Evolutionary conservation across 1,284 basidiomycete species (phyloP).

Genomic region (Irpex sp.): DNA sequence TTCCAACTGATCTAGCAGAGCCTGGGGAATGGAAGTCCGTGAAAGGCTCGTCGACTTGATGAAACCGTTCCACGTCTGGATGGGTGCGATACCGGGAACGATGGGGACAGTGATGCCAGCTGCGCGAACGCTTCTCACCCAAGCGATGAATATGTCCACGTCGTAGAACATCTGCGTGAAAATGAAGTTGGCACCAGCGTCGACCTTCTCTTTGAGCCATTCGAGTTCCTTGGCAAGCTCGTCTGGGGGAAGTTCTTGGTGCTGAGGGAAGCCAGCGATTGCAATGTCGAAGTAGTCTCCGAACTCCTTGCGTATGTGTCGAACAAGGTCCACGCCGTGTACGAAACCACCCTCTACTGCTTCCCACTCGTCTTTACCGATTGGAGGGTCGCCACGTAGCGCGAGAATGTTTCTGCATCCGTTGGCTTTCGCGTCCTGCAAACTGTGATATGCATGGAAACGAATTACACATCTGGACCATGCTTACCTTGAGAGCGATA

Average conservation of each 20-base stretch:
- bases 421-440: conserved; percentile 82
- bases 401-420: conserved; percentile 96
- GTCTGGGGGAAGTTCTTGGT: conserved; percentile 54
- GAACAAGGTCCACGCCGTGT: conserved; percentile 88
- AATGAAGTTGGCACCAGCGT: conserved; percentile 85
- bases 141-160: conserved; percentile 76
- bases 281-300: conserved; percentile 93
- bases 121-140: conserved; percentile 79
- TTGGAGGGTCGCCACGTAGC: conserved; percentile 88
- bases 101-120: conserved; percentile 93
- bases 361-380: conserved; percentile 86
- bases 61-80: conserved; percentile 98
- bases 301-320: conserved; percentile 76
- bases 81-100: conserved; percentile 94
- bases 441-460: conserved; percentile 9
- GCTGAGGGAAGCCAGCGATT: conserved; percentile 87
- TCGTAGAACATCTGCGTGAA: conserved; percentile 98
- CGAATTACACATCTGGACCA: conserved; percentile 13
- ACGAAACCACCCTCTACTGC: conserved; percentile 85
- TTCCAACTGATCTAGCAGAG: conserved; percentile 77
- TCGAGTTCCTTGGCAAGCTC: conserved; percentile 83
- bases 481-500: conserved; percentile 74
- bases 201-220: conserved; percentile 84
- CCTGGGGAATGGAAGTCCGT: conserved; percentile 78
- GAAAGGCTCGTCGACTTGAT: conserved; percentile 88